phyloP scores from a whole-genome alignment of 768 basidiomycete genomes.

The Auricularia sp. region DNA sequence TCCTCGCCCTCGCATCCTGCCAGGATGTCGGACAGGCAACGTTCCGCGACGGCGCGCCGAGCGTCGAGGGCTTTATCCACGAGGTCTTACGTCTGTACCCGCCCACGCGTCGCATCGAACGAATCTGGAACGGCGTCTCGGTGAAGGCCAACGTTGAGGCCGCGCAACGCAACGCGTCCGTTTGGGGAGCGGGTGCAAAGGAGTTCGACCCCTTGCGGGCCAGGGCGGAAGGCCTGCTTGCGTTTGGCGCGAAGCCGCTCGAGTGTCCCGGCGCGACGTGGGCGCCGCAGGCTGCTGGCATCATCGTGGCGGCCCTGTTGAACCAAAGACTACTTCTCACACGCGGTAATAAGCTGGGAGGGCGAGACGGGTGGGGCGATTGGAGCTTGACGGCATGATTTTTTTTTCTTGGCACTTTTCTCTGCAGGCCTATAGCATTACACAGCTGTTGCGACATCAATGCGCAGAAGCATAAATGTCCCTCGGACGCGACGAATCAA shows the following conservation, averaged over 20 bases:
- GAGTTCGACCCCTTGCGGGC: constrained; percentile 35
- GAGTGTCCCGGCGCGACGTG: constrained; percentile 39
- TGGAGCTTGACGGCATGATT: constrained; percentile 20
- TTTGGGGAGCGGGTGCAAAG: constrained; percentile 29
- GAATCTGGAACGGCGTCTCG: constrained; percentile 10
- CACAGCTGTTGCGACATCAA: no score
- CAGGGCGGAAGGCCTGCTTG: constrained; percentile 20
- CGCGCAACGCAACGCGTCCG: constrained; percentile 22
- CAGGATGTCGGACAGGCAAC: constrained; percentile 18
- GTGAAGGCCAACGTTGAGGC: constrained; percentile 25
- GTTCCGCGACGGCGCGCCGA: constrained; percentile 23
- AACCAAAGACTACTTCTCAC: constrained; percentile 23
- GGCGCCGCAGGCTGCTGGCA: constrained; percentile 42
- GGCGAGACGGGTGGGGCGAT: constrained; percentile 36
- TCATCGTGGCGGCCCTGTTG: constrained; percentile 36
- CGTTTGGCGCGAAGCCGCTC: constrained; percentile 43
- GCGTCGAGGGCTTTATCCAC: constrained; percentile 28
- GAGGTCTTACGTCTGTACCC: constrained; percentile 44
- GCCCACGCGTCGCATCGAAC: constrained; percentile 39
- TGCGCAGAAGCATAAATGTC: no score
- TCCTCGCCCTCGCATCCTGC: constrained; percentile 28
- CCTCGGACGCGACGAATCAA: no score
- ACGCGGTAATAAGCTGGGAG: constrained; percentile 25
- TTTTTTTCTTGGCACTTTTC: no score
- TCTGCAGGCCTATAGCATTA: no score